Evolutionary conservation across 2,329 filamentous ascomycete species (phyloP).

Genomic region (Phaeosphaeriaceae sp.): DNA sequence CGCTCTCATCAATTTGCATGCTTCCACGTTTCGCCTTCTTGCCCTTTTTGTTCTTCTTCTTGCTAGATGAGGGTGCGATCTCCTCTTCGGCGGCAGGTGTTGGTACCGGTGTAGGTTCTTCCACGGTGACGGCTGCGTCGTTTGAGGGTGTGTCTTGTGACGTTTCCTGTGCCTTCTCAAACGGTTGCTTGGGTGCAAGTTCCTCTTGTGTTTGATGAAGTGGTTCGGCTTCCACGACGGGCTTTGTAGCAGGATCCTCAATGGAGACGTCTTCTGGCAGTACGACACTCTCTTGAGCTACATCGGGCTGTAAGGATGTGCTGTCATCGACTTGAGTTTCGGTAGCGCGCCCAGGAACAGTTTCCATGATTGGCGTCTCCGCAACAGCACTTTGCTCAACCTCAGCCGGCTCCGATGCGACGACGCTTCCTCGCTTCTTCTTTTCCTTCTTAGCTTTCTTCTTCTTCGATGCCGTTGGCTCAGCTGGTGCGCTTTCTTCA

Average conservation of each 20-base stretch:
- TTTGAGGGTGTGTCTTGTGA: too few species aligned
- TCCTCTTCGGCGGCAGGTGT: constrained; percentile 7
- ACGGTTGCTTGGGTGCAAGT: background rate
- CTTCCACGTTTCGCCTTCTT: constrained; percentile 35
- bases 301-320: too few species aligned
- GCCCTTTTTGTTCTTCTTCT: constrained; percentile 37
- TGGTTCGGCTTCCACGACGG: background rate
- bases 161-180: background rate
- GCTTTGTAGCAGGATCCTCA: background rate
- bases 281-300: background rate
- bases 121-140: background rate
- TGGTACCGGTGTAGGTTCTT: background rate
- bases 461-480: constrained; percentile 25
- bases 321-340: too few species aligned
- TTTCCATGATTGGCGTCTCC: too few species aligned
- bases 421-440: constrained; percentile 28
- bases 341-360: too few species aligned
- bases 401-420: background rate
- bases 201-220: background rate
- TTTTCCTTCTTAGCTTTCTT: constrained; percentile 34
- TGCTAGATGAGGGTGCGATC: constrained; percentile 11
- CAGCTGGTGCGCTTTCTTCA: background rate
- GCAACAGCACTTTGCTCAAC: background rate
- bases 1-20: constrained; percentile 10
- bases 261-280: background rate